Evolutionary conservation across 1,284 basidiomycete species (phyloP).

Genomic region (Schizopora paradoxa): DNA sequence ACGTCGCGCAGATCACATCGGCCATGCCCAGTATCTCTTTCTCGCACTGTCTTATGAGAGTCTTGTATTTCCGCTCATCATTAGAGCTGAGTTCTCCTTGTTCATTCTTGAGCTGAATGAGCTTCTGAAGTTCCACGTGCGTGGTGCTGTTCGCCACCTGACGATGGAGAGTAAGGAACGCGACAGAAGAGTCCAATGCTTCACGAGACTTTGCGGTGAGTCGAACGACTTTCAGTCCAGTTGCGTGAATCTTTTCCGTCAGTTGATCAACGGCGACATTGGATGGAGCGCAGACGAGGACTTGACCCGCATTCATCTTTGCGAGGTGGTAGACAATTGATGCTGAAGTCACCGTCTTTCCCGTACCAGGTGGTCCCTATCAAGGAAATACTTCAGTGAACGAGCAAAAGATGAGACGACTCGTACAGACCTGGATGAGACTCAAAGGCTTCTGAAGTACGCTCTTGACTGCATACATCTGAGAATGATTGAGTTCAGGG

Average conservation of each 20-base stretch:
- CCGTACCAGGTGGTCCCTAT: slow-evolving; percentile 93
- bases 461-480: slow-evolving; percentile 99
- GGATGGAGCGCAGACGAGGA: slow-evolving; percentile 97
- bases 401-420: not conserved
- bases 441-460: slow-evolving; percentile 98
- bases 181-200: slow-evolving; percentile 89
- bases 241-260: slow-evolving; percentile 97
- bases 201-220: slow-evolving; percentile 97
- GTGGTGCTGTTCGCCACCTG: slow-evolving; percentile 96
- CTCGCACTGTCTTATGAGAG: slow-evolving; percentile 90
- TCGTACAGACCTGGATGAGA: slow-evolving; percentile 67
- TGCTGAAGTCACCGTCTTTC: slow-evolving; percentile 99
- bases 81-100: slow-evolving; percentile 95
- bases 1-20: slow-evolving; percentile 98
- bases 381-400: not conserved
- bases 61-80: slow-evolving; percentile 98
- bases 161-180: slow-evolving; percentile 93
- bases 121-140: slow-evolving; percentile 93
- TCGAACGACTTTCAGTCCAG: slow-evolving; percentile 96
- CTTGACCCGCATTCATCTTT: slow-evolving; percentile 99
- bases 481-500: slow-evolving; percentile 97
- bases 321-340: slow-evolving; percentile 98
- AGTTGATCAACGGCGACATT: slow-evolving; percentile 99
- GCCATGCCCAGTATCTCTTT: slow-evolving; percentile 94
- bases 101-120: slow-evolving; percentile 96